Base-by-base conservation (phyloP, 2,329 filamentous ascomycete genomes). In the Exophiala dermatitidis region DNA sequence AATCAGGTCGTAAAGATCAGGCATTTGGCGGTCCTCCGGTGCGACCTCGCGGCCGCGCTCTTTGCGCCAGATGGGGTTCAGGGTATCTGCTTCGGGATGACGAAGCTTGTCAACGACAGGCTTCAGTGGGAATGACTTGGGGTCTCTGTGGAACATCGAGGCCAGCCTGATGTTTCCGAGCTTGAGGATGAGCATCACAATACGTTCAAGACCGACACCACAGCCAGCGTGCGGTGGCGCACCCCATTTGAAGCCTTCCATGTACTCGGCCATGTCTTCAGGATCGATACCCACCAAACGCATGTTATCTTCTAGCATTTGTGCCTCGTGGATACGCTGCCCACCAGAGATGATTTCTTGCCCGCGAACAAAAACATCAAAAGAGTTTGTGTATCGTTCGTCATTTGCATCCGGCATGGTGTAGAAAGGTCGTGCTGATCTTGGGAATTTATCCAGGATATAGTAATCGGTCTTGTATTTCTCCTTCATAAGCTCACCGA, bases 271-370 rank as follows among this genome's bases (percentile, higher is more conserved):
- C 86, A 96, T 91, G 5, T 82, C 81, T n/a, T 81, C 78, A 1
- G 88, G 87, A 29, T 86, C 79, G 54, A 96, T 84, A 54, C 88
- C 88, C 45, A 81, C 78, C 45, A 80, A 79, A 55, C 78, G 77
- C 86, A 96, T 90, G 65, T 85, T 87, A 63, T 85, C 78, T 42
- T 84, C 79, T n/a, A 96, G 76, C 66, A 87, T 79, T 3, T 77
- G 72, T 0, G 86, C 79, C 57, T 93, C 84, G 67, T 96, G 87
- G 59, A 96, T 94, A 80, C 90, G 89, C 70, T 96, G 90, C 5
- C 90, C 90, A 62, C 90, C 90, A 1, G 88, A 91, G 43, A 91
- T 83, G 53, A 96, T 93, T 68, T 96, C 90, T 66, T 96, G 90
- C 0, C 90, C 90, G 31, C 90, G 85, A 41, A 95, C 79, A 72